These are phyloP conservation scores for Didymella lethalis DNA, from an alignment of 2,329 filamentous ascomycete species.

Conservation along the genomic window DNA sequence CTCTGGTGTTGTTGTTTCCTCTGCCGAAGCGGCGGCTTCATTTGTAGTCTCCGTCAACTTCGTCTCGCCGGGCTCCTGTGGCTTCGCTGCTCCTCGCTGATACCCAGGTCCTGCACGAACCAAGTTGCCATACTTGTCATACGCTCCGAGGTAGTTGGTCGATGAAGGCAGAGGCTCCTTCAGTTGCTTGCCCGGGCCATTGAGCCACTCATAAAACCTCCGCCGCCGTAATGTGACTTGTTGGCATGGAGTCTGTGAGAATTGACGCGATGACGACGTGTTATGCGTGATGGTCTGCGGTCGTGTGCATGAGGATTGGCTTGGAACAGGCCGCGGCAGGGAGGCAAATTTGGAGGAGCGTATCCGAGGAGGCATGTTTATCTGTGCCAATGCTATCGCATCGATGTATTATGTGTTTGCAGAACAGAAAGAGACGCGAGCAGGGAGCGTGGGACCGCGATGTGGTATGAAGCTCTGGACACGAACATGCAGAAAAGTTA, in stretches of 20 bases:
- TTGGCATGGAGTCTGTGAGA: conserved; percentile 49
- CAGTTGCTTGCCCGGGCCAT: conserved; percentile 61
- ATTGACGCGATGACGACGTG: conserved; percentile 40
- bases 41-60: conserved; percentile 36
- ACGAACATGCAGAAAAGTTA: conserved; percentile 33
- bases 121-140: conserved; percentile 60
- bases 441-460: conserved; percentile 22
- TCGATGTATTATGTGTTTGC: conserved; percentile 25
- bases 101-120: conserved; percentile 48
- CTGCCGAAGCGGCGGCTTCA: conserved; percentile 24
- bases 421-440: conserved; percentile 19
- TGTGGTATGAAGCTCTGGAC: conserved; percentile 24
- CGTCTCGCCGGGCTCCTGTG: conserved; percentile 20
- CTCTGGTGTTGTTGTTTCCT: conserved; percentile 36
- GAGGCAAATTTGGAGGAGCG: conserved; percentile 40
- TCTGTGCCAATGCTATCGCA: conserved; percentile 39
- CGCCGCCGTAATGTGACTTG: conserved; percentile 60
- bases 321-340: conserved; percentile 27
- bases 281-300: conserved; percentile 37
- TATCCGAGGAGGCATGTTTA: conserved; percentile 48
- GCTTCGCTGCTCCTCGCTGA: conserved; percentile 29
- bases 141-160: conserved; percentile 65
- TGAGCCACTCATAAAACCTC: conserved; percentile 67
- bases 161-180: conserved; percentile 58
- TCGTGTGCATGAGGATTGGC: conserved; percentile 30